A percentile compares a stretch with the other conserved stretches of the same genome.
phyloP scores from a whole-genome alignment of 2,329 filamentous ascomycete genomes.

The Beauveria sp. region DNA sequence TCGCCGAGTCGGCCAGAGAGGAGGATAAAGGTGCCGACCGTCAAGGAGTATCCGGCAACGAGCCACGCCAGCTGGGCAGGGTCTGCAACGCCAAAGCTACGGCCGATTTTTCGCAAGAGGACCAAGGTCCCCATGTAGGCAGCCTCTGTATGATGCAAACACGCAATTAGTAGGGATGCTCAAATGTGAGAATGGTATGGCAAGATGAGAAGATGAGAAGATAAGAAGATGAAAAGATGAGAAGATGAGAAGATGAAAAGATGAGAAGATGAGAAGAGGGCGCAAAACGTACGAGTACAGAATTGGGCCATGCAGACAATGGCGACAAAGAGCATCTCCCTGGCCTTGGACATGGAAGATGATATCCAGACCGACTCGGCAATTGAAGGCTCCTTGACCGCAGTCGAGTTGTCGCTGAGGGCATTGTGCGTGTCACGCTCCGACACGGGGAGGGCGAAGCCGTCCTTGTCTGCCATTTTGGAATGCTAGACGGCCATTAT shows the following conservation, averaged over 20 bases:
- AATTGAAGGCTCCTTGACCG: background rate
- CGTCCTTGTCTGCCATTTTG: background rate
- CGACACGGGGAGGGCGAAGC: background rate
- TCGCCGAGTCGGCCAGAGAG: slow-evolving; percentile 49
- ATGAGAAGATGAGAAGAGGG: too few relatives aligned
- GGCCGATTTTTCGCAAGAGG: slow-evolving; percentile 39
- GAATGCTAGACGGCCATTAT: background rate
- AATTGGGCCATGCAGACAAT: slow-evolving; percentile 40
- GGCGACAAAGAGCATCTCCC: slow-evolving; percentile 31
- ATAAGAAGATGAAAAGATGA: too few relatives aligned
- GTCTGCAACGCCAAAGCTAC: slow-evolving; percentile 35
- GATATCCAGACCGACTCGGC: slow-evolving; percentile 16
- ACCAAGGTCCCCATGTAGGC: slow-evolving; percentile 30
- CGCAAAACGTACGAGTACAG: slow-evolving; percentile 23
- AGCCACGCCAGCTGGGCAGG: slow-evolving; percentile 45
- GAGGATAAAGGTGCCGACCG: slow-evolving; percentile 49
- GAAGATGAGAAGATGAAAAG: too few relatives aligned
- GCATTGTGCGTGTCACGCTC: background rate
- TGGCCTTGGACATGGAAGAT: slow-evolving; percentile 17
- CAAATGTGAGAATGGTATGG: background rate
- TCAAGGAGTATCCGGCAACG: slow-evolving; percentile 49
- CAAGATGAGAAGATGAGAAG: accelerated
- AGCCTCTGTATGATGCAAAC: slow-evolving; percentile 21
- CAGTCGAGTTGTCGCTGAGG: background rate
- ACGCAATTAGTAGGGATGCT: background rate